phyloP scores from a whole-genome alignment of 768 basidiomycete genomes.

The Suillus subluteus region DNA sequence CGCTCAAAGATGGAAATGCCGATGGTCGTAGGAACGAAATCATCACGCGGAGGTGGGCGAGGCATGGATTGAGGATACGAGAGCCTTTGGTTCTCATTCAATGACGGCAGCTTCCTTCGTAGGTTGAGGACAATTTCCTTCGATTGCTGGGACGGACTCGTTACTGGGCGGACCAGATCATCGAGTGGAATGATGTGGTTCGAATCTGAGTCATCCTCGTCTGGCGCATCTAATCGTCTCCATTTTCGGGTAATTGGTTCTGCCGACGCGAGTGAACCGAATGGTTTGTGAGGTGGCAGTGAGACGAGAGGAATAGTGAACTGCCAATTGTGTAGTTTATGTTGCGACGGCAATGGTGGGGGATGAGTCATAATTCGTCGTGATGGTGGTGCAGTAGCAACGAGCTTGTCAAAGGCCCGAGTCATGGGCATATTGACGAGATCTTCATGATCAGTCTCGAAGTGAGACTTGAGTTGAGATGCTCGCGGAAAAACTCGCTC shows the following conservation, averaged over 20 bases:
- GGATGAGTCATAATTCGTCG: slow-evolving; percentile 14
- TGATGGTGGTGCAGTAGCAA: slow-evolving; percentile 22
- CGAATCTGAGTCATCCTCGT: slow-evolving; percentile 20
- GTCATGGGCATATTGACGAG: slow-evolving; percentile 21
- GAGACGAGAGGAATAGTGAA: not conserved
- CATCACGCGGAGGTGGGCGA: slow-evolving; percentile 22
- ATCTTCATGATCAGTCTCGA: slow-evolving; percentile 24
- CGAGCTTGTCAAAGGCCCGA: slow-evolving; percentile 22
- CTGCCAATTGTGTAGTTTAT: not conserved
- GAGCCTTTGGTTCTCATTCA: slow-evolving; percentile 15
- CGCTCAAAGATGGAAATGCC: slow-evolving; percentile 25
- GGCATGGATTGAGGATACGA: slow-evolving; percentile 27
- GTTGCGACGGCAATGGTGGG: slow-evolving; percentile 17
- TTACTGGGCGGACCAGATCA: slow-evolving; percentile 20
- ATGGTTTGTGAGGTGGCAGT: not conserved
- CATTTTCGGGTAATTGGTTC: slow-evolving; percentile 33
- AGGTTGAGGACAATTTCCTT: slow-evolving; percentile 19
- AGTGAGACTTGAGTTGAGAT: slow-evolving; percentile 29
- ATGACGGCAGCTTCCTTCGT: slow-evolving; percentile 8
- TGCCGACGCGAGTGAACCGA: not conserved
- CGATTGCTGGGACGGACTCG: not conserved
- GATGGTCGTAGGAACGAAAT: slow-evolving; percentile 21
- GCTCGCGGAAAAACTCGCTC: slow-evolving; percentile 27
- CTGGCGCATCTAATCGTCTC: slow-evolving; percentile 32
- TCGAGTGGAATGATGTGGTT: slow-evolving; percentile 24